A percentile compares a stretch with the other conserved stretches of the same genome.
Conservation (phyloP, 768 basidiomycete species). For the Hygrophoropsis aurantiaca region DNA sequence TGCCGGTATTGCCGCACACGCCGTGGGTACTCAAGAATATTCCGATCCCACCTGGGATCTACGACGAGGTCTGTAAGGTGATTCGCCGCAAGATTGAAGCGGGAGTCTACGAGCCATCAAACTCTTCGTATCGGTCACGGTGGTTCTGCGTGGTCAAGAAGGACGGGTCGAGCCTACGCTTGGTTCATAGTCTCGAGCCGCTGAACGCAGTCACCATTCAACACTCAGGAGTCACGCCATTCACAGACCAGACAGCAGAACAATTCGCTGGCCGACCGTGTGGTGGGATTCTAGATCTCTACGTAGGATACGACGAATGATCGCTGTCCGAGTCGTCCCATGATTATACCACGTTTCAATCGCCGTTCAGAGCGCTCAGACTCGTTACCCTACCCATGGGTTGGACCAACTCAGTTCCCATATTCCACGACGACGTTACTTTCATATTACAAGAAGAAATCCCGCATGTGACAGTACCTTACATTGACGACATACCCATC, state of each 20-base stretch:
- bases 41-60: conserved; percentile 29
- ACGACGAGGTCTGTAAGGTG: conserved; percentile 21
- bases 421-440: conserved; percentile 40
- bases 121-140: conserved; percentile 33
- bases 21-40: conserved; percentile 32
- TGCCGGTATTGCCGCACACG: conserved; percentile 34
- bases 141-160: conserved; percentile 40
- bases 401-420: conserved; percentile 38
- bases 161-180: conserved; percentile 23
- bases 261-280: conserved; percentile 30
- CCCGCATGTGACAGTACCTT: conserved; percentile 33
- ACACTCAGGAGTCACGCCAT: conserved; percentile 35
- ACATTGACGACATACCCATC: conserved; percentile 39
- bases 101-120: conserved; percentile 39
- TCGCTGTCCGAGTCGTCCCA: conserved; percentile 25
- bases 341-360: conserved; percentile 43
- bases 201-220: conserved; percentile 37
- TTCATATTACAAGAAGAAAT: conserved; percentile 41
- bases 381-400: conserved; percentile 40
- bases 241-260: conserved; percentile 31
- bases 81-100: conserved; percentile 28
- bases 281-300: conserved; percentile 34
- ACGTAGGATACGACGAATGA: conserved; percentile 37
- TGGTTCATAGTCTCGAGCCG: conserved; percentile 38
- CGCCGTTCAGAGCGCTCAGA: conserved; percentile 31